Evolutionary conservation across 164 flowering plant species (phyloP).

Genomic region (Chimonanthus praecox): DNA sequence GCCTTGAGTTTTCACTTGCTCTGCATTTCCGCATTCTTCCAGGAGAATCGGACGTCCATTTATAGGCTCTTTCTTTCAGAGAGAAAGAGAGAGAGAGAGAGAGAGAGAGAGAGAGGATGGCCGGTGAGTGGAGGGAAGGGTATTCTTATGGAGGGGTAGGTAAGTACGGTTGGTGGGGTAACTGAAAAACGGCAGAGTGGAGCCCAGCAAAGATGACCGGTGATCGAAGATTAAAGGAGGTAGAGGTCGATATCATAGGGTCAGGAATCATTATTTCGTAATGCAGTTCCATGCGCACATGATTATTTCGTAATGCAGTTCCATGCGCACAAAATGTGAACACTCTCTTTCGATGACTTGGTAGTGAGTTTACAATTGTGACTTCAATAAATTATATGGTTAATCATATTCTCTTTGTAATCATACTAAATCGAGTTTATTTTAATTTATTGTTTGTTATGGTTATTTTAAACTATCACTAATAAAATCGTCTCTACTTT

Average conservation of each 20-base stretch:
- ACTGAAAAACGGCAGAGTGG: slow-evolving; percentile 1
- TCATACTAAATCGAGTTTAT: too few relatives aligned
- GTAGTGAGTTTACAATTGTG: too few relatives aligned
- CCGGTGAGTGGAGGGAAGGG: neutral
- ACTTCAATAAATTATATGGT: too few relatives aligned
- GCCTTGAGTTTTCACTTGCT: neutral
- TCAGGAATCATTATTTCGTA: too few relatives aligned
- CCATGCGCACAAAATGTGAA: too few relatives aligned
- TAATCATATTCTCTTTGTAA: too few relatives aligned
- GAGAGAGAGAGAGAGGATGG: neutral
- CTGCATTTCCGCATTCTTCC: neutral
- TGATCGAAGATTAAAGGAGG: neutral
- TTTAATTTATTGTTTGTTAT: too few relatives aligned
- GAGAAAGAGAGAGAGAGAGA: neutral
- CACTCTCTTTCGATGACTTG: too few relatives aligned
- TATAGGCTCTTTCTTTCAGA: slow-evolving; percentile 1
- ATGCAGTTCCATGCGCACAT: too few relatives aligned
- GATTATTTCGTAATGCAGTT: too few relatives aligned
- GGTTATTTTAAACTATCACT: too few relatives aligned
- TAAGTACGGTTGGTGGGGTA: neutral
- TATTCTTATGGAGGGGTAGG: neutral
- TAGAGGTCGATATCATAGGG: neutral
- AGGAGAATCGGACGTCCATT: neutral
- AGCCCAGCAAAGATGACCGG: neutral
- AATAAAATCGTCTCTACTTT: too few relatives aligned